These are phyloP conservation scores for Malus hybrid DNA, from an alignment of 331 rosid species.

Conservation along the genomic window DNA sequence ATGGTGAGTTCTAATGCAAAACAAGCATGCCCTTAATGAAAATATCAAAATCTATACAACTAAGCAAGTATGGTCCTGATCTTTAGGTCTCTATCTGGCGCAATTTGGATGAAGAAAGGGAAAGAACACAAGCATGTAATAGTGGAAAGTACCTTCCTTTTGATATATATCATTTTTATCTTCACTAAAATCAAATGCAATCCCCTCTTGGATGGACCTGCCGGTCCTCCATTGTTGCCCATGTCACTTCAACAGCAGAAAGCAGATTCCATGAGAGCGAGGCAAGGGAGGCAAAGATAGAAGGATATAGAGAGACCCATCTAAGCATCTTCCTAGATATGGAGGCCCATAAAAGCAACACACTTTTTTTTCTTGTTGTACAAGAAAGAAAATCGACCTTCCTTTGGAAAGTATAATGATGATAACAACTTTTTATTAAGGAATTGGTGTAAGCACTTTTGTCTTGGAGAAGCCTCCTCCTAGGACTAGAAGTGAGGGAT, in stretches of 20 bases:
- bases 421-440: constrained; percentile 40
- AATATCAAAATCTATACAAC: constrained; percentile 3
- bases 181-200: not conserved
- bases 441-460: constrained; percentile 55
- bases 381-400: constrained; percentile 15
- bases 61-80: constrained; percentile 6
- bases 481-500: constrained; percentile 51
- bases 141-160: constrained; percentile 34
- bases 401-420: constrained; percentile 49
- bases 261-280: constrained; percentile 48
- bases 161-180: not conserved
- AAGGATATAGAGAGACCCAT: constrained; percentile 11
- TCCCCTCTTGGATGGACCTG: constrained; percentile 23
- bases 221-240: constrained; percentile 32
- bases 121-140: constrained; percentile 14
- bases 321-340: constrained; percentile 49
- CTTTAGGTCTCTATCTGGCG: constrained; percentile 20
- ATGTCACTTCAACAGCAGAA: constrained; percentile 46
- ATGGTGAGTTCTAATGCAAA: not conserved
- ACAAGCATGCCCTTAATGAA: not conserved
- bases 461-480: constrained; percentile 68
- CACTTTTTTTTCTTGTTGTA: constrained; percentile 16
- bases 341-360: constrained; percentile 33
- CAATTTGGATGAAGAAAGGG: constrained; percentile 26
- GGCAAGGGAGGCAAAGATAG: constrained; percentile 8